These are phyloP conservation scores for Colletotrichum paranaense DNA, from an alignment of 2,329 filamentous ascomycete genomes.

Conservation along the genomic window DNA sequence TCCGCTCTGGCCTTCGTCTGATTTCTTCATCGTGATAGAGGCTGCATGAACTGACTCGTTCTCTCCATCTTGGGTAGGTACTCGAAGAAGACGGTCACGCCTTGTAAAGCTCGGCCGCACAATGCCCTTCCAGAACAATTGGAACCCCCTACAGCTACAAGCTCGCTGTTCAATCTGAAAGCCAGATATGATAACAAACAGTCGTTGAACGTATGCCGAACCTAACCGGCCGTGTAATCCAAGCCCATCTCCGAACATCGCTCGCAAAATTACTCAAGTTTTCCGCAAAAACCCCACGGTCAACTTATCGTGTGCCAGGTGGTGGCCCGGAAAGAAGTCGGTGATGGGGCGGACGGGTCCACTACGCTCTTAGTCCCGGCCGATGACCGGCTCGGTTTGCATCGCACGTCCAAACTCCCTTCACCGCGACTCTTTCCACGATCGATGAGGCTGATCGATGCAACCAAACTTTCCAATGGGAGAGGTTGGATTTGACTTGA, in stretches of 20 bases:
- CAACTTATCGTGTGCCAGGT: constrained; percentile 1
- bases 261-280: constrained; percentile 3
- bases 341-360: background rate
- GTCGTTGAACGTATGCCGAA: background rate
- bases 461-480: background rate
- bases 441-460: constrained; percentile 2
- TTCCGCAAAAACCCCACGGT: constrained; percentile 1
- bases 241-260: constrained; percentile 13
- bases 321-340: constrained; percentile 5
- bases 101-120: background rate
- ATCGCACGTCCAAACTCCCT: background rate
- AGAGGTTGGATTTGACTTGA: background rate
- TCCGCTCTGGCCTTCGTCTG: background rate
- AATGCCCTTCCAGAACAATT: background rate
- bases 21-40: background rate
- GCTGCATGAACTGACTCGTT: constrained; percentile 2
- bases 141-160: background rate
- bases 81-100: background rate
- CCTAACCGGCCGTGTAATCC: background rate
- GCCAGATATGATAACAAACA: background rate
- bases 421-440: constrained; percentile 6
- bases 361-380: background rate
- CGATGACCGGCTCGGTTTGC: constrained; percentile 24
- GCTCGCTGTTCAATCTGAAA: background rate
- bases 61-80: no score